These are phyloP conservation scores for Chamaecrista fasciculata DNA, from an alignment of 306 rosid genomes.

Conservation along the genomic window DNA sequence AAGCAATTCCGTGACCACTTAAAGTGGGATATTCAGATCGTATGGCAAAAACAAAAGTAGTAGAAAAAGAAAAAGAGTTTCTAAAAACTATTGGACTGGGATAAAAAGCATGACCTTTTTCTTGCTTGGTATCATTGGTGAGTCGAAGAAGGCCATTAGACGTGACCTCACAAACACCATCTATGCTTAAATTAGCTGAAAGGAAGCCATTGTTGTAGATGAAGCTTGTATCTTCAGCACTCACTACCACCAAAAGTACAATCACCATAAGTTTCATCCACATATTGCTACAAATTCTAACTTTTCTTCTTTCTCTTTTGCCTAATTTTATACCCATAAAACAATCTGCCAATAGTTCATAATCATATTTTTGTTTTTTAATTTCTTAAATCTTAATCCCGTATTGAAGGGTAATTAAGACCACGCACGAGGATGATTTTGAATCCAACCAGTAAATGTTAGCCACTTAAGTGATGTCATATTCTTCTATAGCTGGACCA, in stretches of 20 bases:
- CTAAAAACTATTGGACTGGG: slow-evolving; percentile 47
- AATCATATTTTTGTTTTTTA: no score
- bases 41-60: slow-evolving; percentile 61
- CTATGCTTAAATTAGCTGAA: slow-evolving; percentile 36
- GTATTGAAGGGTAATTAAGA: no score
- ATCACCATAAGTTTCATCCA: slow-evolving; percentile 15
- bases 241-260: slow-evolving; percentile 25
- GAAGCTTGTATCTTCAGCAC: slow-evolving; percentile 36
- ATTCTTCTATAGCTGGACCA: no score
- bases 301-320: not conserved
- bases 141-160: slow-evolving; percentile 50
- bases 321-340: slow-evolving; percentile 12
- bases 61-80: slow-evolving; percentile 54
- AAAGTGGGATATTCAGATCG: slow-evolving; percentile 31
- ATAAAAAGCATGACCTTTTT: slow-evolving; percentile 56
- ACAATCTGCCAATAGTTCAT: slow-evolving; percentile 5
- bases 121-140: slow-evolving; percentile 48
- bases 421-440: no score
- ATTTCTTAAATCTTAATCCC: no score
- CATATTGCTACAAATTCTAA: slow-evolving; percentile 28
- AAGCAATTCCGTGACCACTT: slow-evolving; percentile 63
- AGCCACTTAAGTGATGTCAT: no score
- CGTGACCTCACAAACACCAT: slow-evolving; percentile 47
- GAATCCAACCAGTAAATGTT: no score
- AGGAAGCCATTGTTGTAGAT: slow-evolving; percentile 51